Base-by-base conservation (phyloP, 2,329 filamentous ascomycete species). In the Hypocrella siamensis region DNA sequence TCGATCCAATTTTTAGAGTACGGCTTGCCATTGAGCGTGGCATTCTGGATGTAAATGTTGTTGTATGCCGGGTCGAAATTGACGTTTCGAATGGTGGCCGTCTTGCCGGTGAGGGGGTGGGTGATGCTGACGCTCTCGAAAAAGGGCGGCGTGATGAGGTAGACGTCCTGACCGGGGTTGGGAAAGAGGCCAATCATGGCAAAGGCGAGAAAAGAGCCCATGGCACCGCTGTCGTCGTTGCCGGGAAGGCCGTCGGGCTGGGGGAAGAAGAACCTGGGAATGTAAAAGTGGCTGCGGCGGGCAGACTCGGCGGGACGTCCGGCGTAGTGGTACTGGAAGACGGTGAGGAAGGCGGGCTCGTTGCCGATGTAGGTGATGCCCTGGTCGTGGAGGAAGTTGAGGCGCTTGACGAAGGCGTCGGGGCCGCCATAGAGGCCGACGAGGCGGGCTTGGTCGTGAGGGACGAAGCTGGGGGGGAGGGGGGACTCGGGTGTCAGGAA, bases 171-270 rank as follows among this genome's bases (percentile, higher is more conserved):
- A 0, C 75, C 76, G 0, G 73, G 63, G 26, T 79, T 72, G 0
- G 77, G 77, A 49, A 75, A 82, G 6, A 81, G 52, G 0, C 77
- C 77, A 57, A 81, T 68, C 75, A 81, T 80, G 17, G 64, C 58
- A 2, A 81, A 65, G 0, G 70, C 70, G 1, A 72, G 56, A 37
- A 79, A 81, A 0, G 66, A 67, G 14, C 75, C 76, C 75, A 81
- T 80, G 1, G 77, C 73, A 4, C 77, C 77, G 29, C 63, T 67
- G 46, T 82, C 77, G 36, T 81, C 76, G 45, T 81, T 82, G 0
- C 77, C 78, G 0, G 77, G 75, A 6, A 82, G 65, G 0, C 76
- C 77, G 2, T 52, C 54, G 0, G 68, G 53, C 0, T 65, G 67
- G 1, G 68, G 62, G 41, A 67, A 64, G 56, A 81, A 82, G 42